These are phyloP conservation scores for Lasiodiplodia theobromae DNA, from an alignment of 2,329 filamentous ascomycete genomes.

Conservation along the genomic window DNA sequence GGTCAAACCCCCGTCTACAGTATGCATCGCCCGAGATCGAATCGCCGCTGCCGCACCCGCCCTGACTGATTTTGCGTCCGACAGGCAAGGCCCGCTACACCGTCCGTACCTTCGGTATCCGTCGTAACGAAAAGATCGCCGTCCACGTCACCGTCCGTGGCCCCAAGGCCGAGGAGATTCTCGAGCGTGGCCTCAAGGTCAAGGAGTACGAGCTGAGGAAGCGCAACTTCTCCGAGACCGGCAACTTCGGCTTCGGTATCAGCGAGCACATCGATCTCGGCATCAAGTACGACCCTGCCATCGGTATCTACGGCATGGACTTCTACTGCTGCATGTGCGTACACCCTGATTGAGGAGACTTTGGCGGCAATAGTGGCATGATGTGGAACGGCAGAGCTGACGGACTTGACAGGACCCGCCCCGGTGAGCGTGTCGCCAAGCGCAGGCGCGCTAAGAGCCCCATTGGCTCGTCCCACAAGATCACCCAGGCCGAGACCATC, in stretches of 20 bases:
- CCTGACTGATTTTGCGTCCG: conserved; percentile 30
- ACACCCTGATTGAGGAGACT: conserved; percentile 44
- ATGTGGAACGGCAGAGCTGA: conserved; percentile 38
- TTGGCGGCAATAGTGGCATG: neutral
- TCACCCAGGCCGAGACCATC: conserved; percentile 93
- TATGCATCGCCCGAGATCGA: conserved; percentile 55
- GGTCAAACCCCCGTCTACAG: conserved; percentile 99
- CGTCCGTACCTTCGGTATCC: conserved; percentile 99
- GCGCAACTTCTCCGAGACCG: conserved; percentile 99
- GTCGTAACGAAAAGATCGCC: conserved; percentile 99
- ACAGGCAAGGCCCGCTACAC: conserved; percentile 99
- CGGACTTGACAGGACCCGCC: conserved; percentile 73
- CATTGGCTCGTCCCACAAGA: conserved; percentile 88
- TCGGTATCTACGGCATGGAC: conserved; percentile 99
- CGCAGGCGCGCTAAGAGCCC: conserved; percentile 87
- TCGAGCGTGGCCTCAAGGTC: conserved; percentile 99
- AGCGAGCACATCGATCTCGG: conserved; percentile 99
- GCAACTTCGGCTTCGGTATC: conserved; percentile 99
- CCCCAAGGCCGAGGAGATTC: conserved; percentile 99
- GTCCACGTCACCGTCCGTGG: conserved; percentile 99
- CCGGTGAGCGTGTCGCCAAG: conserved; percentile 96
- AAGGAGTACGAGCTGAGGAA: conserved; percentile 99
- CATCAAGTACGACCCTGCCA: conserved; percentile 99
- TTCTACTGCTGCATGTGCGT: conserved; percentile 99
- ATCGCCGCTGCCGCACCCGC: conserved; percentile 1